Evolutionary conservation across 1,139 yeast genomes (phyloP).

Genomic region (Nadsonia starkeyi-henricii): DNA sequence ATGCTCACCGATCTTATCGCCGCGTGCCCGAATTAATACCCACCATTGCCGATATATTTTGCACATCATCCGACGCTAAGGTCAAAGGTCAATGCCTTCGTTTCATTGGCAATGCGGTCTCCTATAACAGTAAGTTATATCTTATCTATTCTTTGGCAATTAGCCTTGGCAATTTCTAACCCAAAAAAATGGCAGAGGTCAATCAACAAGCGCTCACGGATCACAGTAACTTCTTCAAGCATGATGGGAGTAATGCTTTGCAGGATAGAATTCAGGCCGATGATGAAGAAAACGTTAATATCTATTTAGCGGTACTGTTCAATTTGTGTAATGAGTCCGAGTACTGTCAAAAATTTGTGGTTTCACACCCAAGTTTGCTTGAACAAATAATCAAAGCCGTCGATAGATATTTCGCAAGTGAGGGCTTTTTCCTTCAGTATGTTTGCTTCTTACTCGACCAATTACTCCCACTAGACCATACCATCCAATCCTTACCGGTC

Average conservation of each 20-base stretch:
- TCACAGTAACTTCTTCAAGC: background rate
- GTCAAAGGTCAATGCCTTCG: slow-evolving; percentile 5
- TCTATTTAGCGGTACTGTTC: slow-evolving; percentile 3
- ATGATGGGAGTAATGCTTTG: background rate
- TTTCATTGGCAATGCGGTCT: slow-evolving; percentile 13
- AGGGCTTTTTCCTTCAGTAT: slow-evolving; percentile 3
- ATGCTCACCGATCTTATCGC: background rate
- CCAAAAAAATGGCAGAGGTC: too few relatives aligned
- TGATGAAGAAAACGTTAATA: background rate
- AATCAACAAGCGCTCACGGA: background rate
- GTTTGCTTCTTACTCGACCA: slow-evolving; percentile 4
- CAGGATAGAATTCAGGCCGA: background rate
- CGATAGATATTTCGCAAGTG: background rate
- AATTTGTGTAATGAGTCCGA: slow-evolving; percentile 7
- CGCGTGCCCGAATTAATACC: background rate
- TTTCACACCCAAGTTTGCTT: background rate
- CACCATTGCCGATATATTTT: background rate
- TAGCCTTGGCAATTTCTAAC: background rate
- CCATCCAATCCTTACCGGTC: background rate
- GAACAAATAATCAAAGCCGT: slow-evolving; percentile 1
- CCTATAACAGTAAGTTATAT: slow-evolving; percentile 10
- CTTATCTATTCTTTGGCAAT: background rate
- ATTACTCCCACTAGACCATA: slow-evolving; percentile 5
- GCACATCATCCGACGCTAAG: background rate
- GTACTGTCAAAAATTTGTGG: background rate